Percentiles rank a stretch among this genome's conserved stretches.
Evolutionary conservation across 1,139 yeast genomes (phyloP).

Genomic region (Zygosaccharomyces pseudobailii): DNA sequence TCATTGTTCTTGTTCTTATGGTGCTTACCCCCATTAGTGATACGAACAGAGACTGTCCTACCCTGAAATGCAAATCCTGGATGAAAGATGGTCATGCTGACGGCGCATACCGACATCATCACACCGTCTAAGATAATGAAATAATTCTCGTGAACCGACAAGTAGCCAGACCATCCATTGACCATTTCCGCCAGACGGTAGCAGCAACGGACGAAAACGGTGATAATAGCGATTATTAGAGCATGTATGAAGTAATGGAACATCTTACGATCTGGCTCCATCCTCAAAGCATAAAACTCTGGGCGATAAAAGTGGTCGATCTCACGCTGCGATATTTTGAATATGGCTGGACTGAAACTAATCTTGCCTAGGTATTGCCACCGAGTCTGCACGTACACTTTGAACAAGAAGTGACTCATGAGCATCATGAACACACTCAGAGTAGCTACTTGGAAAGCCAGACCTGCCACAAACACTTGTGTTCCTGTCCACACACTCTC

Average conservation of each 20-base stretch:
- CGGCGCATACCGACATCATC: conserved; percentile 51
- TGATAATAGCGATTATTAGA: conserved; percentile 49
- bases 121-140: conserved; percentile 74
- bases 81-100: conserved; percentile 52
- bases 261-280: conserved; percentile 28
- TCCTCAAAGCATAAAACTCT: conserved; percentile 23
- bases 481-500: conserved; percentile 50
- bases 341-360: conserved; percentile 25
- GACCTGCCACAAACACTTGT: conserved; percentile 76
- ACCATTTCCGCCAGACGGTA: conserved; percentile 78
- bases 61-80: conserved; percentile 56
- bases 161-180: conserved; percentile 70
- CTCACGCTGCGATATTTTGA: conserved; percentile 28
- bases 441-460: conserved; percentile 70
- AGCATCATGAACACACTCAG: conserved; percentile 60
- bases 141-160: conserved; percentile 66
- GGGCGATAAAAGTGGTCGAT: conserved; percentile 27
- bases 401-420: conserved; percentile 50
- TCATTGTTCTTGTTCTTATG: conserved; percentile 1
- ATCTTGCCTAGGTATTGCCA: conserved; percentile 20
- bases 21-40: conserved; percentile 16
- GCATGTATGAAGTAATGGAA: conserved; percentile 50
- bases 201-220: conserved; percentile 66
- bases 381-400: conserved; percentile 41
- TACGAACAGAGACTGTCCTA: conserved; percentile 21